phyloP scores from a whole-genome alignment of 164 flowering plant species.

The Berberis vulgaris region DNA sequence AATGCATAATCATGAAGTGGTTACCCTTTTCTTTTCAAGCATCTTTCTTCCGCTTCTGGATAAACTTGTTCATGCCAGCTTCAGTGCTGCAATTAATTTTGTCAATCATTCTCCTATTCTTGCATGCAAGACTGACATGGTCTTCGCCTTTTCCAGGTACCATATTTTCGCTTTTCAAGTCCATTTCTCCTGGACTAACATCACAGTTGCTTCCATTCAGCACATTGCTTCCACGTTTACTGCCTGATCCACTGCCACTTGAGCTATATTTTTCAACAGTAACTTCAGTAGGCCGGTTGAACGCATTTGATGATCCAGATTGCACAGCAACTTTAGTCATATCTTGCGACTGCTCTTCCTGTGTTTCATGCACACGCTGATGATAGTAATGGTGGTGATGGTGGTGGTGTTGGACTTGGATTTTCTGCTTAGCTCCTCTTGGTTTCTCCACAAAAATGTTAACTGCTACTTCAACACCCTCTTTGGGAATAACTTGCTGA shows the following conservation, averaged over 20 bases:
- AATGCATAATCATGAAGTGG: not conserved
- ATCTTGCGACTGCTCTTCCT: not conserved
- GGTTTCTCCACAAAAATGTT: no score
- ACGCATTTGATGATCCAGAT: not conserved
- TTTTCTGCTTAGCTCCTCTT: not conserved
- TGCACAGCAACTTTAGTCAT: not conserved
- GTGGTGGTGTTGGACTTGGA: not conserved
- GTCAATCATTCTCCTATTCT: not conserved
- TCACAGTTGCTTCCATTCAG: not conserved
- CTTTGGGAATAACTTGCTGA: no score
- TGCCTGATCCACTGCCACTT: not conserved
- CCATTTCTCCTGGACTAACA: not conserved
- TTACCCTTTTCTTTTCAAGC: not conserved
- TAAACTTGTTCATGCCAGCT: not conserved
- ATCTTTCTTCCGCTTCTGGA: conserved; percentile 1
- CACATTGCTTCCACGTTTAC: not conserved
- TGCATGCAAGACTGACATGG: not conserved
- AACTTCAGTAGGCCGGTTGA: not conserved
- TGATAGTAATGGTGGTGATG: not conserved
- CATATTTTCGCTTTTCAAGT: not conserved
- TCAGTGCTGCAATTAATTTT: not conserved
- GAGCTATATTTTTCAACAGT: no score
- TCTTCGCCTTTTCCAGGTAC: not conserved
- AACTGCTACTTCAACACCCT: no score
- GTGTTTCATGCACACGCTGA: not conserved